A percentile compares a stretch with the other conserved stretches of the same genome.
These are phyloP conservation scores for Camelina neglecta DNA, from an alignment of 345 rosid species.

Conservation along the genomic window DNA sequence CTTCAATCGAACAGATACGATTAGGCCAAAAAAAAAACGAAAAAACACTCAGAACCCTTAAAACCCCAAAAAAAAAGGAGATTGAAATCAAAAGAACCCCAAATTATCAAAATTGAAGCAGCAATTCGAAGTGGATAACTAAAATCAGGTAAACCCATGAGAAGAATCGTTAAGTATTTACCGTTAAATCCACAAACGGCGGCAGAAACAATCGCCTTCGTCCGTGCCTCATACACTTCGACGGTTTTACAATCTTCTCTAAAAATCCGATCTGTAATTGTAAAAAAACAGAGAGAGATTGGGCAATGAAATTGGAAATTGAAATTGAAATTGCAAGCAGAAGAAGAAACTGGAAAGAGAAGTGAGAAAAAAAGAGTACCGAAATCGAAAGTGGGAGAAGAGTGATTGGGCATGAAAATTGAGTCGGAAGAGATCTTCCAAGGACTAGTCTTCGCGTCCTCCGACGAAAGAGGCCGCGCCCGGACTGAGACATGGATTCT, in stretches of 20 bases:
- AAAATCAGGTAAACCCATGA: conserved; percentile 4
- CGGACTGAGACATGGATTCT: conserved; percentile 84
- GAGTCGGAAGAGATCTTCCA: conserved; percentile 80
- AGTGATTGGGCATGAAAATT: conserved; percentile 60
- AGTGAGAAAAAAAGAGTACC: conserved; percentile 46
- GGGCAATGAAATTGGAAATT: neutral
- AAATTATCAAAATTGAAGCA: conserved; percentile 13
- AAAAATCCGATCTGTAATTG: conserved; percentile 61
- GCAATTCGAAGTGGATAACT: neutral
- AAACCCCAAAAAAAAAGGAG: neutral
- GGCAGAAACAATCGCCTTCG: conserved; percentile 74
- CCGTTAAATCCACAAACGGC: conserved; percentile 96
- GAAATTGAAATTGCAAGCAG: neutral
- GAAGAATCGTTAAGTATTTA: conserved; percentile 25
- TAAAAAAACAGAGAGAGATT: neutral
- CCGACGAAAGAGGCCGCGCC: conserved; percentile 76
- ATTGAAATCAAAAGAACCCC: neutral
- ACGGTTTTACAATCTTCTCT: conserved; percentile 67
- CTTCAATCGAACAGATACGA: conserved; percentile 45
- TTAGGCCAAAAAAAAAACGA: neutral
- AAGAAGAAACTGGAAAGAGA: neutral
- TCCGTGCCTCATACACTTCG: conserved; percentile 74
- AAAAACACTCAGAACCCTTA: neutral
- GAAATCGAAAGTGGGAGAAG: conserved; percentile 68
- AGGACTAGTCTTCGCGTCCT: conserved; percentile 78